Evolutionary conservation across 169 alveolate species (phyloP), one percentile per base, ranked within the genome.

Genomic region (Cryptosporidium muris): DNA sequence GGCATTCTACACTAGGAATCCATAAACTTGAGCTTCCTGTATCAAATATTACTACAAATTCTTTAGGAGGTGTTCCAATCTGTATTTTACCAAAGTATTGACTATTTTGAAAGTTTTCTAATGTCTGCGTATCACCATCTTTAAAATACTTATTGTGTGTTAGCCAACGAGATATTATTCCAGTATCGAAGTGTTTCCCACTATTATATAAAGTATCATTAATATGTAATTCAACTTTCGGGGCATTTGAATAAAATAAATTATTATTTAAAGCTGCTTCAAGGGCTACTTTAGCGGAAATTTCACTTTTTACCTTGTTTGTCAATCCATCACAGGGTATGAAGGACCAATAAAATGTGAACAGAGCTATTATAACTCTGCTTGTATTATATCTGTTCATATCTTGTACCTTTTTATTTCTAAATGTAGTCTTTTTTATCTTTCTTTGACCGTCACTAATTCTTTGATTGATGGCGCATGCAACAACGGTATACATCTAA

Each of bases 11-110:
- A 16, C 96, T 93, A 2, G 97, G 97, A 4, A 94, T 88, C 95
- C 96, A 94, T 3, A 94, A 89, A 66, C 94, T 94, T 74, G 96
- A 92, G 40, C 96, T 92, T 2, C 97, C 97, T 12, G 97, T 94
- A 65, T 94, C 96, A 65, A 93, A 93, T 64, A 94, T 96, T 67
- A 94, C 97, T n/a, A 92, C 92, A 80, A 94, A 94, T 48, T 82
- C 89, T 64, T 82, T 90, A 34, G 95, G 94, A 2, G 97, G 97
- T 11, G 95, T 94, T 48, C 97, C 97, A 16, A 94, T 88, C 58
- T 92, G 90, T 9, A 95, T 93, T 56, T 93, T 94, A 16, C 97
- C 97, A 89, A 95, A 94, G 65, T 94, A 95, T 52, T 95, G 97
- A 65, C 95, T 93, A 89, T 95, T 95, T 80, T 95, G 95, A 89